phyloP scores from a whole-genome alignment of 371 early-diverging fungal species.

The Saksenaea vasiformis region DNA sequence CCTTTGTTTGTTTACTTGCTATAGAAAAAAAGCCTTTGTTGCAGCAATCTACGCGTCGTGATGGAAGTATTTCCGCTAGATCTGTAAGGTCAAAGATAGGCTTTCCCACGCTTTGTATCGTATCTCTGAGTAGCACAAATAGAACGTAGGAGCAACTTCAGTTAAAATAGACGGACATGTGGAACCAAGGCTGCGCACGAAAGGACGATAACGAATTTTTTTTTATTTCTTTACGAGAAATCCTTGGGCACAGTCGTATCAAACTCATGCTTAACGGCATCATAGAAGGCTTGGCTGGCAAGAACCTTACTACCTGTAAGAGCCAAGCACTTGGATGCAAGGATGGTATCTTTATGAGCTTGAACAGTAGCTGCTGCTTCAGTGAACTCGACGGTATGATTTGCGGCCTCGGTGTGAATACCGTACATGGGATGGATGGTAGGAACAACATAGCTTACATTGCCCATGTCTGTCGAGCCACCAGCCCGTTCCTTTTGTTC shows the following conservation, averaged over 20 bases:
- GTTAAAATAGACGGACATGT: too few species aligned
- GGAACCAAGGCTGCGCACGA: too few species aligned
- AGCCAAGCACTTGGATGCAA: background rate
- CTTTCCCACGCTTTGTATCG: too few species aligned
- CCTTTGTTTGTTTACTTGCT: too few species aligned
- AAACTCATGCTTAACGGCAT: background rate
- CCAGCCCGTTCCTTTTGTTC: conserved; percentile 36
- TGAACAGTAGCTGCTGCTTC: conserved; percentile 54
- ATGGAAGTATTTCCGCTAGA: too few species aligned
- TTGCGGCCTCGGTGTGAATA: conserved; percentile 48
- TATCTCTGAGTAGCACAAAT: too few species aligned
- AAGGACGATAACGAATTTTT: too few species aligned
- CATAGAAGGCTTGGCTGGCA: background rate
- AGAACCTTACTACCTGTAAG: background rate
- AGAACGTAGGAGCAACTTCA: too few species aligned
- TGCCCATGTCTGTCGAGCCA: conserved; percentile 81
- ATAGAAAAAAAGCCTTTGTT: too few species aligned
- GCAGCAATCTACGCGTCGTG: too few species aligned
- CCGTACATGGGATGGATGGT: conserved; percentile 49
- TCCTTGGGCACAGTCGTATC: conserved; percentile 2
- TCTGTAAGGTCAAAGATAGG: too few species aligned
- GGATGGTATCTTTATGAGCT: conserved; percentile 64
- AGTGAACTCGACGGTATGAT: conserved; percentile 71
- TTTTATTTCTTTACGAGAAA: background rate
- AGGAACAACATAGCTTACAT: conserved; percentile 59